phyloP scores from a whole-genome alignment of 106 monocot species.

The Apostasia ramifera region DNA sequence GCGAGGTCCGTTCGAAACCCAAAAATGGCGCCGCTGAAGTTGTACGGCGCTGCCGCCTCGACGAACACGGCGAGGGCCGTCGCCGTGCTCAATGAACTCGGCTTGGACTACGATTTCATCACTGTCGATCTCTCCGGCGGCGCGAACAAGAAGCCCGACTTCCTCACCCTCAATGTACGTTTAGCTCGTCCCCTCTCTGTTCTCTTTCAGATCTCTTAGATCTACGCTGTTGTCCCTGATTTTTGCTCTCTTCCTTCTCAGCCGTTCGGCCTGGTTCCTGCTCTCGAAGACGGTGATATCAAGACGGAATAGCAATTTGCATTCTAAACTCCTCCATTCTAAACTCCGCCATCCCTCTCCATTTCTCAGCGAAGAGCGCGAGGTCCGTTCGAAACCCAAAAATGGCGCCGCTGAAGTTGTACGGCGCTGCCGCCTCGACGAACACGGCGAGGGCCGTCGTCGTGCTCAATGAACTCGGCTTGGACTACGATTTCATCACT shows the following conservation, averaged over 20 bases:
- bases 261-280: constrained; percentile 55
- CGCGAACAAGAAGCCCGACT: constrained; percentile 49
- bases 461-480: constrained; percentile 29
- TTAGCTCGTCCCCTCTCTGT: not conserved
- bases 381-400: too few relatives aligned
- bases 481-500: constrained; percentile 34
- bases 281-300: constrained; percentile 41
- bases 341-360: too few relatives aligned
- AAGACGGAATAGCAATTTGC: too few relatives aligned
- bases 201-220: not conserved
- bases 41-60: constrained; percentile 24
- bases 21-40: constrained; percentile 14
- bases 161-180: constrained; percentile 52
- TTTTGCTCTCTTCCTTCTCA: constrained; percentile 3
- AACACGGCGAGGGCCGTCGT: constrained; percentile 19
- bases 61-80: constrained; percentile 19
- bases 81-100: constrained; percentile 33
- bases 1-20: too few relatives aligned
- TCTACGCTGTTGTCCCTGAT: not conserved
- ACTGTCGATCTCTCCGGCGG: constrained; percentile 31
- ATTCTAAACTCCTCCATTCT: too few relatives aligned
- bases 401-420: constrained; percentile 17
- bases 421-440: constrained; percentile 19
- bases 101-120: constrained; percentile 32
- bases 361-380: too few relatives aligned